Conservation (phyloP, 2,329 filamentous ascomycete genomes). For the Xylariaceae sp. region DNA sequence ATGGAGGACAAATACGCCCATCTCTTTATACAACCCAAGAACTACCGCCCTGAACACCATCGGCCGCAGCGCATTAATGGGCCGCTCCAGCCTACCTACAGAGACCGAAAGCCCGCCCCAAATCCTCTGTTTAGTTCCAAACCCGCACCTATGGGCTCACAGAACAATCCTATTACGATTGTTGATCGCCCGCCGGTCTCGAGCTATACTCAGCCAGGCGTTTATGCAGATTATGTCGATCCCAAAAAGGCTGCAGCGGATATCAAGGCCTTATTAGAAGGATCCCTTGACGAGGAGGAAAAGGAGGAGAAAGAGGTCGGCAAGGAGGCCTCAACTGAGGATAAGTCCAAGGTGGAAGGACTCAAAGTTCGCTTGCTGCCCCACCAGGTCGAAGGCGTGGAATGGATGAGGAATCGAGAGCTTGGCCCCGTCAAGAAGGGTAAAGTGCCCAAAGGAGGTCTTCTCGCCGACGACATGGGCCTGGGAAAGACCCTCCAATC, state of each 20-base stretch:
- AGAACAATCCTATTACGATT: constrained; percentile 29
- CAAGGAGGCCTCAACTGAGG: constrained; percentile 43
- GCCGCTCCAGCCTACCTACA: constrained; percentile 44
- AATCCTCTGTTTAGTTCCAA: constrained; percentile 48
- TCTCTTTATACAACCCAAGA: constrained; percentile 50
- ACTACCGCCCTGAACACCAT: constrained; percentile 54
- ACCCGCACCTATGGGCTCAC: constrained; percentile 23
- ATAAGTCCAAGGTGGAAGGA: constrained; percentile 67
- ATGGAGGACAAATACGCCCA: constrained; percentile 52
- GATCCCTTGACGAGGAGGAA: constrained; percentile 75
- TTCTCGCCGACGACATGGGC: constrained; percentile 96
- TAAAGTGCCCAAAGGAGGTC: constrained; percentile 81
- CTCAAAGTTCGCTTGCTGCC: constrained; percentile 84
- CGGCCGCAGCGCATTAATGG: constrained; percentile 45
- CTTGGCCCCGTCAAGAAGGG: constrained; percentile 79
- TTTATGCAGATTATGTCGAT: constrained; percentile 62
- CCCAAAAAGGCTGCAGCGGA: constrained; percentile 69
- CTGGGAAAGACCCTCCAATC: constrained; percentile 95
- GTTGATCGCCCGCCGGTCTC: constrained; percentile 23
- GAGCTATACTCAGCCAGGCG: constrained; percentile 36
- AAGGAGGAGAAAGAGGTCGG: constrained; percentile 49
- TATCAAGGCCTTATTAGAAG: constrained; percentile 77
- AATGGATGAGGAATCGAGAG: constrained; percentile 94
- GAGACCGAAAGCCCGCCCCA: constrained; percentile 45
- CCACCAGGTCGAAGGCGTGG: constrained; percentile 89